phyloP scores from a whole-genome alignment of 164 flowering plant species.

The Magnolia officinalis region DNA sequence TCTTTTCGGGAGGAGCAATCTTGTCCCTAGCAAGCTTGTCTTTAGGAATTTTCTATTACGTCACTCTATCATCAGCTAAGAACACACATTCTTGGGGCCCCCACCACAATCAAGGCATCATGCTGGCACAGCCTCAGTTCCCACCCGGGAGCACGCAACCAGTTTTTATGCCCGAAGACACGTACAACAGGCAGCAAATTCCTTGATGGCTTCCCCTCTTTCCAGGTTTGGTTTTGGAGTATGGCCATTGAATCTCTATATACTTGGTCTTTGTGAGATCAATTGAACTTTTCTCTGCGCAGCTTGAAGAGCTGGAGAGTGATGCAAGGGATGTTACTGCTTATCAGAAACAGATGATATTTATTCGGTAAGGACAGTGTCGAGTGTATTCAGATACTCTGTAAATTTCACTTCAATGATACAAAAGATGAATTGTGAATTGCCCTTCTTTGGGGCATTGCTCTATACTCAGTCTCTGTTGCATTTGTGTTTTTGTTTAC shows the following conservation, averaged over 20 bases:
- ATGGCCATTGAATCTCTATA: too few species aligned
- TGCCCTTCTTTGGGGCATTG: too few species aligned
- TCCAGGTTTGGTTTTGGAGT: not conserved
- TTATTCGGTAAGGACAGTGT: too few species aligned
- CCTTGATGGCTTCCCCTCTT: conserved; percentile 24
- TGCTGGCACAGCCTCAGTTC: conserved; percentile 72
- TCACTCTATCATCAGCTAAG: conserved; percentile 40
- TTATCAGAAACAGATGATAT: too few species aligned
- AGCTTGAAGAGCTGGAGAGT: not conserved
- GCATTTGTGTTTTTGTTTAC: too few species aligned
- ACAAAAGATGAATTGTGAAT: not conserved
- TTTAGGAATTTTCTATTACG: conserved; percentile 64
- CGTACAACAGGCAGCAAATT: conserved; percentile 64
- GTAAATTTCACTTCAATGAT: not conserved
- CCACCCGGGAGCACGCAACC: conserved; percentile 50
- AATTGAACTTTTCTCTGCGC: not conserved
- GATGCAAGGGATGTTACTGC: too few species aligned
- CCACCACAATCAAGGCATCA: conserved; percentile 39
- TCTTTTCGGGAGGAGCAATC: conserved; percentile 72
- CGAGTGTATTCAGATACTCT: too few species aligned
- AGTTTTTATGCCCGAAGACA: conserved; percentile 85
- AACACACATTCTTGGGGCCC: conserved; percentile 27
- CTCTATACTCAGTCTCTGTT: too few species aligned
- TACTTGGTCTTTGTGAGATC: not conserved
- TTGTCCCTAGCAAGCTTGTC: conserved; percentile 57